Evolutionary conservation across 2,329 filamentous ascomycete species (phyloP).

Genomic region (Talaromyces sp.): DNA sequence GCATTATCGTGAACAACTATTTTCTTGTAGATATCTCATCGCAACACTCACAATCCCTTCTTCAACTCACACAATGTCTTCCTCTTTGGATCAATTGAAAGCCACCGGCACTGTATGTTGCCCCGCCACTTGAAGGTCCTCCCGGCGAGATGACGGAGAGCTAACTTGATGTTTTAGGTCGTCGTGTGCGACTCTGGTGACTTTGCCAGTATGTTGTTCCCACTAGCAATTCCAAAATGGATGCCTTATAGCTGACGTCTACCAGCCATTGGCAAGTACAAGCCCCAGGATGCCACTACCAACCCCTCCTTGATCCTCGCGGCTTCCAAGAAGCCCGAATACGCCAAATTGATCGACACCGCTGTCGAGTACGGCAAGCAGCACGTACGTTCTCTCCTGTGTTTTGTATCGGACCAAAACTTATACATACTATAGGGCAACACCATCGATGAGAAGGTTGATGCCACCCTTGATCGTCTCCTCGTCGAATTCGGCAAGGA

Average conservation of each 20-base stretch:
- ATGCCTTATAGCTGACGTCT: constrained; percentile 18
- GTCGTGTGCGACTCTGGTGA: constrained; percentile 97
- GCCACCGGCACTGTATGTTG: constrained; percentile 78
- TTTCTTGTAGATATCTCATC: constrained; percentile 13
- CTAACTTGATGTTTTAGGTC: constrained; percentile 53
- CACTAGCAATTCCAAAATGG: not conserved
- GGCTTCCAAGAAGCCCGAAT: constrained; percentile 96
- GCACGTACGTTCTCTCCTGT: constrained; percentile 50
- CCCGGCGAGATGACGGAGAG: constrained; percentile 1
- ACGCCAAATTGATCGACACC: constrained; percentile 83
- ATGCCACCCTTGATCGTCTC: constrained; percentile 85
- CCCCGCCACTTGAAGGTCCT: constrained; percentile 10
- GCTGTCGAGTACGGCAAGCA: constrained; percentile 84
- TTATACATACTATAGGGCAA: constrained; percentile 45
- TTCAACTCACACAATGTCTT: constrained; percentile 61
- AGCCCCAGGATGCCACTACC: constrained; percentile 99
- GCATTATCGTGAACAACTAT: not conserved
- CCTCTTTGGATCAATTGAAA: constrained; percentile 95
- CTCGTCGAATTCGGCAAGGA: constrained; percentile 97
- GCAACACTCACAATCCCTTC: constrained; percentile 12
- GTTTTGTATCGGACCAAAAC: not conserved
- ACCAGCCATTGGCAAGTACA: constrained; percentile 96
- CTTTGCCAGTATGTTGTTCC: constrained; percentile 65
- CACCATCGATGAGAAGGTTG: constrained; percentile 75
- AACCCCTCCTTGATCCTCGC: constrained; percentile 98